A percentile compares a stretch with the other conserved stretches of the same genome.
Conservation (phyloP, 2,329 filamentous ascomycete species). For the Trichocomaceae sp. region DNA sequence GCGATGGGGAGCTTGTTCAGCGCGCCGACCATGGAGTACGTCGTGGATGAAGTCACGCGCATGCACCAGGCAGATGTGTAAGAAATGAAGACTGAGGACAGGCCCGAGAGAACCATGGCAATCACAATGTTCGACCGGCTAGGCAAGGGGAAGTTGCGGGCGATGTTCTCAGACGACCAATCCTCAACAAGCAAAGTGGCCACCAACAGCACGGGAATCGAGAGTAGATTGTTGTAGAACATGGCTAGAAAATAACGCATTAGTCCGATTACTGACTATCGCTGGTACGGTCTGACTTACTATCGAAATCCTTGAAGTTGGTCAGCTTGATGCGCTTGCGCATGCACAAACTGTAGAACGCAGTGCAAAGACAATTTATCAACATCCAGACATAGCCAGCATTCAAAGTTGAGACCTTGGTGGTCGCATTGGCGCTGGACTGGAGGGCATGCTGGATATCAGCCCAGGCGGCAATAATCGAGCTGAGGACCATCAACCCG, state of each 20-base stretch:
- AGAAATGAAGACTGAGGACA: slow-evolving; percentile 96
- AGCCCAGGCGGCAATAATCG: slow-evolving; percentile 91
- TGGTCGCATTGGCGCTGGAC: slow-evolving; percentile 59
- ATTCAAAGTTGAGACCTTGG: slow-evolving; percentile 81
- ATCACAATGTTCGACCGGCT: slow-evolving; percentile 71
- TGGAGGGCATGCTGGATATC: slow-evolving; percentile 82
- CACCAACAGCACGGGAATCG: slow-evolving; percentile 81
- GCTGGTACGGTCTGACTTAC: slow-evolving; percentile 57
- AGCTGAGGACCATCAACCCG: slow-evolving; percentile 92
- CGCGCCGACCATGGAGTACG: slow-evolving; percentile 97
- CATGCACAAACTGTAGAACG: slow-evolving; percentile 85
- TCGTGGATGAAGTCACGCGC: slow-evolving; percentile 92
- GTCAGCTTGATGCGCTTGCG: slow-evolving; percentile 98
- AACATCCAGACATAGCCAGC: slow-evolving; percentile 97
- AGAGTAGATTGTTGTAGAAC: slow-evolving; percentile 99
- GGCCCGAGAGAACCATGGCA: slow-evolving; percentile 89
- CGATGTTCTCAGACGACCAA: slow-evolving; percentile 80
- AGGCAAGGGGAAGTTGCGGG: slow-evolving; percentile 78
- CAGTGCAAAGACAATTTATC: slow-evolving; percentile 91
- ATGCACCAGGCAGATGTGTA: slow-evolving; percentile 99
- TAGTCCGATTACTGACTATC: slow-evolving; percentile 6
- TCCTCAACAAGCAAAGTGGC: slow-evolving; percentile 80
- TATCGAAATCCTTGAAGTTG: slow-evolving; percentile 99
- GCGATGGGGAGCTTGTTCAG: slow-evolving; percentile 98
- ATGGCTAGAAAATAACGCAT: slow-evolving; percentile 58